These are phyloP conservation scores for Talaromyces sp. DNA, from an alignment of 2,329 filamentous ascomycete species.

Conservation along the genomic window DNA sequence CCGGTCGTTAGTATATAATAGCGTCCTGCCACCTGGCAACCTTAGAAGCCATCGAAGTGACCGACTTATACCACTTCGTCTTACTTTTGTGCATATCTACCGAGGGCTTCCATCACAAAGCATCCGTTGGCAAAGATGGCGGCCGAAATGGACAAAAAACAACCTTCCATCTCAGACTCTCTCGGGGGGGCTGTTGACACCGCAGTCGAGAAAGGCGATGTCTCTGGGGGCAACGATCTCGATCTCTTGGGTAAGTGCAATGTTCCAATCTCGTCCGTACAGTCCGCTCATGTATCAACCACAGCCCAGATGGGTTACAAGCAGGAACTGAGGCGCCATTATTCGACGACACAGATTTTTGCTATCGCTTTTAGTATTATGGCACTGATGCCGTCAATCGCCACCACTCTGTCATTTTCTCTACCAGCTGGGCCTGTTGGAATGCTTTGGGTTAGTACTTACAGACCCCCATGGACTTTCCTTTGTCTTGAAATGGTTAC, in stretches of 20 bases:
- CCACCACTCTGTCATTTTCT: constrained; percentile 55
- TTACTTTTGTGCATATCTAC: neutral
- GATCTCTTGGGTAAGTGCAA: constrained; percentile 11
- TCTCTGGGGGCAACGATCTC: constrained; percentile 5
- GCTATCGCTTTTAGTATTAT: constrained; percentile 58
- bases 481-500: neutral
- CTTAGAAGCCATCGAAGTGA: neutral
- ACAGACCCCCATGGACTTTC: neutral
- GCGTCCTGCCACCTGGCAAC: neutral
- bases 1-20: neutral
- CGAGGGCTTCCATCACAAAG: neutral
- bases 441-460: constrained; percentile 53
- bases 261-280: neutral
- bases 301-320: constrained; percentile 44
- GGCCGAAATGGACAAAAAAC: constrained; percentile 6
- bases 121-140: constrained; percentile 1
- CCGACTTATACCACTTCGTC: neutral
- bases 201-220: constrained; percentile 3
- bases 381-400: constrained; percentile 57
- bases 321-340: constrained; percentile 58
- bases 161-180: neutral
- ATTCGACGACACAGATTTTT: constrained; percentile 59
- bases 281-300: neutral
- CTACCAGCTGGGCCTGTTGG: constrained; percentile 56
- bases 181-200: neutral